Percentiles rank a stretch among this genome's conserved stretches.
These are phyloP conservation scores for Penicillium occitanis DNA, from an alignment of 2,329 filamentous ascomycete species.

Conservation along the genomic window DNA sequence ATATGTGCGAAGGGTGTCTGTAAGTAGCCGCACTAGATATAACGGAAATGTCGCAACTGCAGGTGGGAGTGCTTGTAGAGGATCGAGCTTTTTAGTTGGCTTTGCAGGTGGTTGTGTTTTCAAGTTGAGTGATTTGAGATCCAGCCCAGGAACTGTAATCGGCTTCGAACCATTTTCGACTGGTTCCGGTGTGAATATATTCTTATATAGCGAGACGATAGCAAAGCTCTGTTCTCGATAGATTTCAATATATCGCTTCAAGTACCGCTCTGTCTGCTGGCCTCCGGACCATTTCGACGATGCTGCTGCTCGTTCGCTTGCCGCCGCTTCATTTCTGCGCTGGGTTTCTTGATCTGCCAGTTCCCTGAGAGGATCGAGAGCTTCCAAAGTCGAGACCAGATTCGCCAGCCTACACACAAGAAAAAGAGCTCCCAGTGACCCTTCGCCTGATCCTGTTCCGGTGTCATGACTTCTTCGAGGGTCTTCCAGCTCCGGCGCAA, in stretches of 20 bases:
- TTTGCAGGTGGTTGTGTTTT: conserved; percentile 29
- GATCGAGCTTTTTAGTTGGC: conserved; percentile 30
- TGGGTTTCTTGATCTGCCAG: conserved; percentile 82
- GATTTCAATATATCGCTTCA: conserved; percentile 95
- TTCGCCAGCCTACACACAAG: conserved; percentile 82
- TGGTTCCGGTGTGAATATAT: conserved; percentile 70
- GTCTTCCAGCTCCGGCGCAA: conserved; percentile 74
- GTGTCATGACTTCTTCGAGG: conserved; percentile 30
- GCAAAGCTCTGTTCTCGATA: conserved; percentile 97
- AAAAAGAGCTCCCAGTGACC: conserved; percentile 77
- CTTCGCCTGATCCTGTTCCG: conserved; percentile 50
- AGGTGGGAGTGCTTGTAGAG: conserved; percentile 62
- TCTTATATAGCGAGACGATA: conserved; percentile 91
- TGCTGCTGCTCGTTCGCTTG: conserved; percentile 25
- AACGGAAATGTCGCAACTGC: conserved; percentile 81
- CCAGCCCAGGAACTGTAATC: conserved; percentile 30
- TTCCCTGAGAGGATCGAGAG: conserved; percentile 79
- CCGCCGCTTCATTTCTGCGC: conserved; percentile 39
- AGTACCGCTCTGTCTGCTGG: conserved; percentile 88
- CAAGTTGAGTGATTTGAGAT: conserved; percentile 25
- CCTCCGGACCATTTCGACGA: conserved; percentile 53
- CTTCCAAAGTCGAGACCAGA: conserved; percentile 74
- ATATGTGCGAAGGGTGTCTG: conserved; percentile 72
- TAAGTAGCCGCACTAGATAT: conserved; percentile 76
- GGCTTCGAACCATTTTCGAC: conserved; percentile 35